Base-by-base conservation (phyloP, 345 rosid species). In the Syzygium grande region DNA sequence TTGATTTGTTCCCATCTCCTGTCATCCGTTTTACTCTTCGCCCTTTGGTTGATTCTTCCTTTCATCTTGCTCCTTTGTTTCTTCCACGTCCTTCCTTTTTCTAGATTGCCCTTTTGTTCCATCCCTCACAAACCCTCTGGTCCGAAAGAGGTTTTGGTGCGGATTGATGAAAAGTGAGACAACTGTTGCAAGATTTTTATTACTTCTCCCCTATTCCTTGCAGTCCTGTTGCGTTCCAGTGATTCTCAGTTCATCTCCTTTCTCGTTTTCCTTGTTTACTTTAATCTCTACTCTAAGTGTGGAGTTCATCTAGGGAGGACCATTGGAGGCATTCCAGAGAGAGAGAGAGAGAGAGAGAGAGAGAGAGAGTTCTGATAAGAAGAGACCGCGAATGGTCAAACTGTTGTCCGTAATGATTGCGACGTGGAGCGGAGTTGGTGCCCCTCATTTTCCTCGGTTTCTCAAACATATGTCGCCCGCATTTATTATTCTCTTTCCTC, bases 151-250 rank as follows among this genome's bases (percentile, higher is more conserved):
- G 80, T 88, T 92, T 89, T 84, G 49, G 65, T 88, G 91, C 88
- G 92, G 84, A 91, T 77, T 84, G 88, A 87, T 89, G 89, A 87
- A 89, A 91, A 85, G 89, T 86, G 90, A 85, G 87, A 86, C 89
- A 84, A 84, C 90, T 85, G 43, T 86, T 61, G 87, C 65, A 59
- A 85, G 51, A 15, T 58, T 46, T 43, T 43, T 43, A 43, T 43
- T 61, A 13, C 27, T 85, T 2, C 13, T 56, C 53, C 30, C n/a
- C 59, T 84, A n/a, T 52, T n/a, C 34, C n/a, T 56, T 12, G 51
- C 52, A 4, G 78, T 59, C 54, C 59, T 41, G 54, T 13, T 51
- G 54, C 61, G n/a, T 59, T 86, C 87, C 6, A 7, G 43, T 38
- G 22, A 30, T 68, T 38, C 43, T 9, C 46, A 68, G 23, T 30